Conservation (phyloP, 495 filamentous ascomycete genomes). For the Xylaria longipes region DNA sequence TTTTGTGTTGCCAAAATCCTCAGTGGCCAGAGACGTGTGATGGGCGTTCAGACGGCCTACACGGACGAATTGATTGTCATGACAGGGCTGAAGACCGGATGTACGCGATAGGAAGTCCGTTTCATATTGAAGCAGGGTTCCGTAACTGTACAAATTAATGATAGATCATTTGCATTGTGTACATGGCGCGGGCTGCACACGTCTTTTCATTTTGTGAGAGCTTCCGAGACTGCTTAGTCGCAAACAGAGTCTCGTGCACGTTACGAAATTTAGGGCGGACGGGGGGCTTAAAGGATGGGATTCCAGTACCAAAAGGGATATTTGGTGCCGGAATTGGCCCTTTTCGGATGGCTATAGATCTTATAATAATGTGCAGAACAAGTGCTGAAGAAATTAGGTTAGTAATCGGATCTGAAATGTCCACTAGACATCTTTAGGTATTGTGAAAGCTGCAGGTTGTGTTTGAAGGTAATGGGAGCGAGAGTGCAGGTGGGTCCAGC, state of each 20-base stretch:
- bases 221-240: not conserved
- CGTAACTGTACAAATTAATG: constrained; percentile 38
- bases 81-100: not conserved
- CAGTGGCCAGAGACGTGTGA: not conserved
- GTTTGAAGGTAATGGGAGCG: not conserved
- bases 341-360: not conserved
- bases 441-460: not conserved
- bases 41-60: not conserved
- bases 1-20: constrained; percentile 8
- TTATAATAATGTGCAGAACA: constrained; percentile 2
- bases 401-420: not conserved
- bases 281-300: constrained; percentile 4
- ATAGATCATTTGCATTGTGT: constrained; percentile 33
- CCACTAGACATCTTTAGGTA: not conserved
- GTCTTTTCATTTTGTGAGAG: constrained; percentile 1
- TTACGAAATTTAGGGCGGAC: not conserved
- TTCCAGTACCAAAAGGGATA: not conserved
- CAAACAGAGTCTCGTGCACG: constrained; percentile 1
- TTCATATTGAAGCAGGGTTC: not conserved
- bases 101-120: not conserved
- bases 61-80: not conserved
- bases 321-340: constrained; percentile 1
- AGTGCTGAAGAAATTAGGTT: not conserved
- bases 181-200: constrained; percentile 20
- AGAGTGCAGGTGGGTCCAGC: not conserved